phyloP scores from a whole-genome alignment of 139 green algal species.

The Chlorella vulgaris region DNA sequence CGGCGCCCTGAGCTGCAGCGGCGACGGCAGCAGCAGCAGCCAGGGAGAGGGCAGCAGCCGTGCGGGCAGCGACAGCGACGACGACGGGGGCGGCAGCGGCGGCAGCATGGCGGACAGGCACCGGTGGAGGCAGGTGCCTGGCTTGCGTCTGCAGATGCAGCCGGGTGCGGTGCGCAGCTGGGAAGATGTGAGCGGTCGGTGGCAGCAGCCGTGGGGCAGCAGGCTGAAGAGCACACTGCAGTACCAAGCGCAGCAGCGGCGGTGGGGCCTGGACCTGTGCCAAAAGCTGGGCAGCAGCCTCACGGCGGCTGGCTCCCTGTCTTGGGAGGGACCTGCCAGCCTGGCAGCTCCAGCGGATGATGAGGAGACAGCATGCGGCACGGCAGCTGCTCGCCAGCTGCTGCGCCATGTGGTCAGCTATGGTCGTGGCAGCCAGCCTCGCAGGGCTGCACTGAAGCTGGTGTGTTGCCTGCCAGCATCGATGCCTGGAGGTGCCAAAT shows the following conservation, averaged over 20 bases:
- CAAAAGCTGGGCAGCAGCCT: neutral
- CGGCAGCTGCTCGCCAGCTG: neutral
- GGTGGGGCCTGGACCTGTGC: conserved; percentile 6
- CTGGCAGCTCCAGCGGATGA: neutral
- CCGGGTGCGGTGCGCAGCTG: neutral
- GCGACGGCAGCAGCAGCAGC: neutral
- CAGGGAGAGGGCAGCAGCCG: neutral
- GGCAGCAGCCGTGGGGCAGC: conserved; percentile 21
- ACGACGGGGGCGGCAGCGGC: neutral
- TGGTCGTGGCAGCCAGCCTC: neutral
- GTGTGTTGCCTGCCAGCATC: neutral
- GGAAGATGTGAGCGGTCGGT: conserved; percentile 17
- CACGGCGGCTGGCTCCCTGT: neutral
- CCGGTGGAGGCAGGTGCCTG: neutral
- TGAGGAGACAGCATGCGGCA: neutral
- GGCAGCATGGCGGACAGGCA: neutral
- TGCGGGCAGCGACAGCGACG: neutral
- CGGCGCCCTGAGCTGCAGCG: neutral
- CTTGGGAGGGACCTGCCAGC: neutral
- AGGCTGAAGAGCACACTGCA: neutral
- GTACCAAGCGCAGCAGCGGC: conserved; percentile 20
- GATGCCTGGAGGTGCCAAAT: neutral
- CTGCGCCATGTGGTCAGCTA: neutral
- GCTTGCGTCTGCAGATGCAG: neutral
- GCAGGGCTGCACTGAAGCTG: neutral